Percentiles rank a stretch among this genome's conserved stretches.
phyloP scores from a whole-genome alignment of 495 filamentous ascomycete genomes.

The Talaromyces ruber region DNA sequence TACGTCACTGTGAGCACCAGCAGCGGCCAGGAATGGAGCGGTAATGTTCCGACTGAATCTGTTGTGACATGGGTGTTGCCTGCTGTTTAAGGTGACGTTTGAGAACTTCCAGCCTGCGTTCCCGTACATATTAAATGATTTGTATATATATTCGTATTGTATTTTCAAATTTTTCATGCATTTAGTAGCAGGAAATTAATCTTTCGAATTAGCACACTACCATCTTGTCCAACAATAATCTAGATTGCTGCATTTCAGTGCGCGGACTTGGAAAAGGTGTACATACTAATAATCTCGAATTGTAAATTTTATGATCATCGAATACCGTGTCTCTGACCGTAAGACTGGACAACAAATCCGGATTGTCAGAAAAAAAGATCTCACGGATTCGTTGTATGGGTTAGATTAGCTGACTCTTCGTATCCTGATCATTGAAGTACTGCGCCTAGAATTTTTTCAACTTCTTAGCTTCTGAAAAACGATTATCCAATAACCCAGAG shows the following conservation, averaged over 20 bases:
- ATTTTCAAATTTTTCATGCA: background rate
- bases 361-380: background rate
- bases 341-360: background rate
- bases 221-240: background rate
- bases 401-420: background rate
- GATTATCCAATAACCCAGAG: too few relatives aligned
- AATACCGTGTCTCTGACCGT: background rate
- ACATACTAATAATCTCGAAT: background rate
- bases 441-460: too few relatives aligned
- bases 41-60: slow-evolving; percentile 32
- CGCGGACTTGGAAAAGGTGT: background rate
- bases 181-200: background rate
- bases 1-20: slow-evolving; percentile 34
- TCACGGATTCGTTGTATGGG: background rate
- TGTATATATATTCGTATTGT: background rate
- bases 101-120: background rate
- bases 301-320: background rate
- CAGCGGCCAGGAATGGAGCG: slow-evolving; percentile 44
- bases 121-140: background rate
- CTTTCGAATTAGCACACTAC: background rate
- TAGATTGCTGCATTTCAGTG: background rate
- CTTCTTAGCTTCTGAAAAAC: too few relatives aligned
- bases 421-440: background rate
- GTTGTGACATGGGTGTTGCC: slow-evolving; percentile 49
- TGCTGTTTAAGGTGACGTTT: background rate